A percentile compares a stretch with the other conserved stretches of the same genome.
These are phyloP conservation scores for Aegilops bicornis DNA, from an alignment of 176 grass and related monocot species.

Conservation along the genomic window DNA sequence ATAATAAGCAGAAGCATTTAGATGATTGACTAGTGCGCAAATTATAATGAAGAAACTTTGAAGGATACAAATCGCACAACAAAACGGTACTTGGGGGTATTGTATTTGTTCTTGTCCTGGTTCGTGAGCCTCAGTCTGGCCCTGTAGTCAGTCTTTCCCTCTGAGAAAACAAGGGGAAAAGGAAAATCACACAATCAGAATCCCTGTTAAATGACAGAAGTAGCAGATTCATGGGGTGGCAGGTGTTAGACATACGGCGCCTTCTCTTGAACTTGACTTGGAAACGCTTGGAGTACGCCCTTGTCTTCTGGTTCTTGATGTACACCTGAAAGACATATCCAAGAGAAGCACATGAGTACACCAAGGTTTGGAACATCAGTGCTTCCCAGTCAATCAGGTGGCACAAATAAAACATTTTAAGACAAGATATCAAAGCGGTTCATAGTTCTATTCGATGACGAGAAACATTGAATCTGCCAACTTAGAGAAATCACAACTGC, in stretches of 20 bases:
- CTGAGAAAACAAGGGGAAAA: conserved; percentile 13
- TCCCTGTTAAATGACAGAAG: not conserved
- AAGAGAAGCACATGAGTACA: not conserved
- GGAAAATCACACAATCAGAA: not conserved
- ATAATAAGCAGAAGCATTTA: not conserved
- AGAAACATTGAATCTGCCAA: not conserved
- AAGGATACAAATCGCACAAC: conserved; percentile 69
- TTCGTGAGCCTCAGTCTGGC: conserved; percentile 66
- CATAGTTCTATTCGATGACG: not conserved
- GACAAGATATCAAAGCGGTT: too few species aligned
- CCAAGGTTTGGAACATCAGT: not conserved
- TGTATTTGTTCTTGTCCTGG: conserved; percentile 80
- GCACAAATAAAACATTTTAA: not conserved
- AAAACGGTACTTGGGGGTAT: conserved; percentile 62
- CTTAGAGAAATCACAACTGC: too few species aligned
- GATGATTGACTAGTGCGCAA: not conserved
- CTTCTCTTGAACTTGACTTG: conserved; percentile 83
- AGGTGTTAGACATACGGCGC: conserved; percentile 23
- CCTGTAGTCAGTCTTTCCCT: conserved; percentile 70
- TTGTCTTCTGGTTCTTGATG: conserved; percentile 56
- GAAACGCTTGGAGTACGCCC: conserved; percentile 70
- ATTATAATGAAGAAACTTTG: not conserved
- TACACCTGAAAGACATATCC: conserved; percentile 29
- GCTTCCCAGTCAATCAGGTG: too few species aligned
- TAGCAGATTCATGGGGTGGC: not conserved